Conservation (phyloP, 257 asterid genomes). For the Solanum ahanhuiri region DNA sequence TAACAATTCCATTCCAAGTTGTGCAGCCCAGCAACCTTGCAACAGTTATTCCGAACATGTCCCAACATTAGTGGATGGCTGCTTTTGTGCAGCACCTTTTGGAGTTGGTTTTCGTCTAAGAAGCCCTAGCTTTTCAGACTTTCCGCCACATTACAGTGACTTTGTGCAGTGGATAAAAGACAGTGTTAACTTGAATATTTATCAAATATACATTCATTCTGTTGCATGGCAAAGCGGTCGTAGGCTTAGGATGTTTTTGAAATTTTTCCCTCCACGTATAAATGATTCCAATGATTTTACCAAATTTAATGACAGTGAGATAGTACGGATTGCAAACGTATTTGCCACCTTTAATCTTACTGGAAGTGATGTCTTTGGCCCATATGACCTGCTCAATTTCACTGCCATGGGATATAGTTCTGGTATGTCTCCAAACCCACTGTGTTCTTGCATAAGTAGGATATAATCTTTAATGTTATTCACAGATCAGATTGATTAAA, state of each 20-base stretch:
- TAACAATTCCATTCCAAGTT: constrained; percentile 15
- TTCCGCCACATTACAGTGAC: constrained; percentile 14
- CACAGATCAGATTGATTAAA: background rate
- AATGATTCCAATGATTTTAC: constrained; percentile 11
- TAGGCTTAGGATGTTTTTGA: constrained; percentile 35
- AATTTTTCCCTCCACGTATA: constrained; percentile 19
- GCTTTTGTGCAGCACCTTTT: constrained; percentile 48
- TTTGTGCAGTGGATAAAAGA: constrained; percentile 15
- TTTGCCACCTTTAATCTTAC: constrained; percentile 34
- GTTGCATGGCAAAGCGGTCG: constrained; percentile 38
- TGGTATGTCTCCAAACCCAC: constrained; percentile 13
- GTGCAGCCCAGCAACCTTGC: constrained; percentile 21
- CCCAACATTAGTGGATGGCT: constrained; percentile 22
- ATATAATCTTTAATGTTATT: background rate
- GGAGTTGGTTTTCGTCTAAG: constrained; percentile 33
- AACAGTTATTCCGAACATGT: constrained; percentile 15
- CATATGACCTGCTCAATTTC: constrained; percentile 41
- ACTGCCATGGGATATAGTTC: constrained; percentile 25
- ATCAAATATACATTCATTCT: constrained; percentile 27
- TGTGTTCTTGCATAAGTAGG: background rate
- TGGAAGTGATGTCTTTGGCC: constrained; percentile 29
- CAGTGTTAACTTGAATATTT: constrained; percentile 3
- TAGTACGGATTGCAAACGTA: constrained; percentile 16
- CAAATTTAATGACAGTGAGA: constrained; percentile 12
- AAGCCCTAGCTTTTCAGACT: constrained; percentile 40